Conservation (phyloP, 2,329 filamentous ascomycete genomes). For the Calonectria ilicicola region DNA sequence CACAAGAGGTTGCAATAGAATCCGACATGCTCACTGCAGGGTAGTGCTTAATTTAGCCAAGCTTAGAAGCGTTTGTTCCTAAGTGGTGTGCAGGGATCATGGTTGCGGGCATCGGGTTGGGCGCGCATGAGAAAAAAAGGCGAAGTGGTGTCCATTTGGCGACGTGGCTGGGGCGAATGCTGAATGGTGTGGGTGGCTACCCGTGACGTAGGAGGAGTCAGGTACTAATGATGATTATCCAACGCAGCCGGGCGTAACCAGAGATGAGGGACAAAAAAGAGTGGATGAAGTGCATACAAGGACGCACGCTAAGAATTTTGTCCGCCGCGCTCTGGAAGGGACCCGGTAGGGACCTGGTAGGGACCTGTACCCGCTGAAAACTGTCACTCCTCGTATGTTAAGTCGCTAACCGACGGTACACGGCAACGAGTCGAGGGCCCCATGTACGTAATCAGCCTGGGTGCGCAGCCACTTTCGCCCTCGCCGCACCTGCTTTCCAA, state of each 20-base stretch:
- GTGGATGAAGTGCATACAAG: background rate
- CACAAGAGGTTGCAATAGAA: background rate
- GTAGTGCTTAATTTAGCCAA: background rate
- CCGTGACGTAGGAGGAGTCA: conserved; percentile 18
- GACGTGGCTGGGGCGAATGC: conserved; percentile 20
- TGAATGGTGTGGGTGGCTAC: conserved; percentile 10
- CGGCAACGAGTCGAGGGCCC: background rate
- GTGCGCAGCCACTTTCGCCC: conserved; percentile 26
- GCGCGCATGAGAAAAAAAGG: conserved; percentile 14
- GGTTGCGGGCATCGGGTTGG: background rate
- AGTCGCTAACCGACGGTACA: background rate
- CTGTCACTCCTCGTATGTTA: conserved; percentile 17
- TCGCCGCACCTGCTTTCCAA: conserved; percentile 17
- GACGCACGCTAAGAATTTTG: conserved; percentile 4
- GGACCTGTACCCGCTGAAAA: conserved; percentile 3
- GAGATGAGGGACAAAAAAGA: conserved; percentile 8
- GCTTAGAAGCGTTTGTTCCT: background rate
- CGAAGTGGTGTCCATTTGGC: conserved; percentile 8
- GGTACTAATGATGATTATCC: conserved; percentile 8
- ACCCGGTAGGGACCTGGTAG: no score
- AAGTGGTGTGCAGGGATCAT: conserved; percentile 6
- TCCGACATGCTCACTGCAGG: background rate
- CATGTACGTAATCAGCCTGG: conserved; percentile 26
- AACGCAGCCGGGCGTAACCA: background rate
- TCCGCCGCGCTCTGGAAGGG: background rate